Percentiles rank a stretch among this genome's conserved stretches.
phyloP scores from a whole-genome alignment of 176 grass and related monocot genomes.

The Rhipidocladum racemiflorum region DNA sequence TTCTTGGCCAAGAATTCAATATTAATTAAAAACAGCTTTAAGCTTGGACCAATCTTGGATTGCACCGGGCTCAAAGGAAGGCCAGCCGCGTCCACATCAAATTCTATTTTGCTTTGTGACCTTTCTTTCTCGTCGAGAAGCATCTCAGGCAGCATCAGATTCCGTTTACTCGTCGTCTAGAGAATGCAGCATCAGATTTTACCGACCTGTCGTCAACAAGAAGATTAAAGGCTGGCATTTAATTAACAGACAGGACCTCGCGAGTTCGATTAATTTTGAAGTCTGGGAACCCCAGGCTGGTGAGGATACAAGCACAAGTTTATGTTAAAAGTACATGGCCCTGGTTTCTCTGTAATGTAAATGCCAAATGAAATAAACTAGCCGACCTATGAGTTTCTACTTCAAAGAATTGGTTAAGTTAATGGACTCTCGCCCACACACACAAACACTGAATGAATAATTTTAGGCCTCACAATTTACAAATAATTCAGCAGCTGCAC shows the following conservation, averaged over 20 bases:
- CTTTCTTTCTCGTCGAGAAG: conserved; percentile 19
- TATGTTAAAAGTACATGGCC: conserved; percentile 7
- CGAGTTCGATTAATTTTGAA: neutral
- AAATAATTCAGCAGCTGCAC: conserved; percentile 41
- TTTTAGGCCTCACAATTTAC: conserved; percentile 46
- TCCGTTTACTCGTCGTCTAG: too few species aligned
- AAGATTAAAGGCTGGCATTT: neutral
- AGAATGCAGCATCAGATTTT: too few species aligned
- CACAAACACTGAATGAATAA: conserved; percentile 17
- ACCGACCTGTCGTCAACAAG: too few species aligned
- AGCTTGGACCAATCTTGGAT: neutral
- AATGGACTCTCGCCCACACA: neutral
- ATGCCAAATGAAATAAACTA: conserved; percentile 10
- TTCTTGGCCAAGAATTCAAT: neutral
- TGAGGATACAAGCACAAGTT: neutral
- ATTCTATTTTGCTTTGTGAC: neutral
- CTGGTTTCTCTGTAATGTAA: neutral
- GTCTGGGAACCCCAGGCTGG: neutral
- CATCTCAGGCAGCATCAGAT: neutral
- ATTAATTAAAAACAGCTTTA: neutral
- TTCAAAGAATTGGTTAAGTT: conserved; percentile 22
- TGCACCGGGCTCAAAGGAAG: conserved; percentile 3
- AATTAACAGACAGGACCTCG: neutral
- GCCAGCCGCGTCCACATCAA: neutral
- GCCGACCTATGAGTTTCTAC: neutral